Base-by-base conservation (phyloP, 176 grass and related monocot genomes). In the Carex parvula region DNA sequence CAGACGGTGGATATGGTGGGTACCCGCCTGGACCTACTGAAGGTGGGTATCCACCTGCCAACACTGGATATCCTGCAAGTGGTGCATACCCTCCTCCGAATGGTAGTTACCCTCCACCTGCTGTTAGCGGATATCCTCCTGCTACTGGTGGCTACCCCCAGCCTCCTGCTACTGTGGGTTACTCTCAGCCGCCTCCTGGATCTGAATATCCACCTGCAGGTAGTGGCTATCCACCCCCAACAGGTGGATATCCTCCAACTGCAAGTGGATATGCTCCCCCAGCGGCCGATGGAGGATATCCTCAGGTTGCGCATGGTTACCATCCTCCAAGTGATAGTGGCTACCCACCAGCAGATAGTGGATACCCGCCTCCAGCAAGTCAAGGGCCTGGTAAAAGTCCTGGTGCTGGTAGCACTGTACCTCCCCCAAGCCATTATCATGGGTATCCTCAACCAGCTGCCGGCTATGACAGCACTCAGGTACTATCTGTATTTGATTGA, bases 401-500 rank as follows among this genome's bases (percentile, higher is more conserved):
- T 17, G 41, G 41, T 63, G 6, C 64, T 46, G 44, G 37, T 76
- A 76, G n/a, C 17, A 48, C 39, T 48, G 41, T 22, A 11, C 42
- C 71, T 50, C 18, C 41, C 10, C 35, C 26, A 17, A 50, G 71
- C 52, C 18, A 18, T 18, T 76, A 76, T 44, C 71, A 76, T 76
- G 71, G 71, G 37, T 76, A 76, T 50, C 71, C 71, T 76, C 71
- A 76, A 76, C 48, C 44, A 52, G 48, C 64, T 20, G 24, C 24
- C 39, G 53, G 46, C 75, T 37, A 18, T 70, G 79, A 70, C 39
- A 69, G 53, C 17, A 20, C 66, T 60, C 82, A 32, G 60, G 60
- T 50, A 35, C 68, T 82, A 52, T 77, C 68, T 83, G 14, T 8
- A 66, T 64, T 76, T 80, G 72, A 68, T 91, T 83, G 87, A 84